A percentile compares a stretch with the other conserved stretches of the same genome.
These are phyloP conservation scores for Chaetomidium leptoderma DNA, from an alignment of 495 filamentous ascomycete species.

Conservation along the genomic window DNA sequence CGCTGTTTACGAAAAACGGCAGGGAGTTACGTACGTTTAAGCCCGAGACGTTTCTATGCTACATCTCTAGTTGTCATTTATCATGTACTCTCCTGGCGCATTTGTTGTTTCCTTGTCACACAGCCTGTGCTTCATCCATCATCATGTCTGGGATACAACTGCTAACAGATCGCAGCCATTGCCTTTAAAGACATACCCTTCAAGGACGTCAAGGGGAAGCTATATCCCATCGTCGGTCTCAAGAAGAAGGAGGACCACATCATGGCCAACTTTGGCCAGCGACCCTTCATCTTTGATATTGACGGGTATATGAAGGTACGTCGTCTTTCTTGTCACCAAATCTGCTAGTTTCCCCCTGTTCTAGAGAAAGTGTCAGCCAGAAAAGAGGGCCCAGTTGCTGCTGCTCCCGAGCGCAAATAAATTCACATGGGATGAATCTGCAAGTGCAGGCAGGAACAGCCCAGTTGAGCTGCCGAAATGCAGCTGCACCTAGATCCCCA, in stretches of 20 bases:
- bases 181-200: constrained; percentile 82
- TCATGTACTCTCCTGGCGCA: neutral
- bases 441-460: constrained; percentile 1
- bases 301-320: constrained; percentile 76
- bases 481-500: too few species aligned
- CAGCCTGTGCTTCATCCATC: neutral
- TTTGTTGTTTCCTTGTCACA: neutral
- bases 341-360: neutral
- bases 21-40: constrained; percentile 59
- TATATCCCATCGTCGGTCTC: constrained; percentile 91
- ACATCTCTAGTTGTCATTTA: constrained; percentile 12
- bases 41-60: neutral
- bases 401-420: neutral
- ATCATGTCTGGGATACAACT: neutral
- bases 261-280: constrained; percentile 86
- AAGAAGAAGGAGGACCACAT: constrained; percentile 83
- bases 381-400: too few species aligned
- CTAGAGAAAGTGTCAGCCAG: too few species aligned
- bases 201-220: constrained; percentile 50
- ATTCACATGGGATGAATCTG: neutral
- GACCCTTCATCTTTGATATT: constrained; percentile 87
- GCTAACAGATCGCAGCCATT: constrained; percentile 49
- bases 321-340: neutral
- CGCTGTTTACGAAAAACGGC: constrained; percentile 96
- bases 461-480: neutral